A percentile compares a stretch with the other conserved stretches of the same genome.
Evolutionary conservation across 2,329 filamentous ascomycete genomes (phyloP).

Genomic region (Fonsecaea erecta): DNA sequence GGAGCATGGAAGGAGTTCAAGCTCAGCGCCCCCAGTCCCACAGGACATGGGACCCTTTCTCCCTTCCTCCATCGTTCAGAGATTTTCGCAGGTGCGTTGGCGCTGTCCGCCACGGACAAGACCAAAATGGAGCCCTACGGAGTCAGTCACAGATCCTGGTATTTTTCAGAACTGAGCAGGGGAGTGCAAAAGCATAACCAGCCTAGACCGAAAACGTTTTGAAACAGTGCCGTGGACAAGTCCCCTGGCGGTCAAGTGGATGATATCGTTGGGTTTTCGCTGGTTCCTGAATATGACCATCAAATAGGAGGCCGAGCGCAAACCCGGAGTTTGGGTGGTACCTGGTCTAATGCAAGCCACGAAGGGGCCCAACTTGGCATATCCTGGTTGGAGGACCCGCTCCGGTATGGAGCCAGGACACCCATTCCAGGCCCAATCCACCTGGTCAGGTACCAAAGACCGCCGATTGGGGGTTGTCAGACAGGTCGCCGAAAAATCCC

Average conservation of each 20-base stretch:
- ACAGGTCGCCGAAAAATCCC: conserved; percentile 26
- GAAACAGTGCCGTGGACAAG: conserved; percentile 22
- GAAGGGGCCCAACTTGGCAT: conserved; percentile 16
- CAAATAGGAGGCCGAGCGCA: conserved; percentile 37
- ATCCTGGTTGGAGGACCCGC: conserved; percentile 18
- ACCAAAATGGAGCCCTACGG: conserved; percentile 21
- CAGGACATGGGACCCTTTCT: conserved; percentile 21
- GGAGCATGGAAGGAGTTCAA: conserved; percentile 16
- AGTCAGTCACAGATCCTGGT: conserved; percentile 8
- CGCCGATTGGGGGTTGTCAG: conserved; percentile 32
- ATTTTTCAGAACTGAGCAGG: conserved; percentile 19
- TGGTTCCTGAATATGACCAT: conserved; percentile 16
- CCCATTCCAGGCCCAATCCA: conserved; percentile 10
- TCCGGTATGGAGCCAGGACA: conserved; percentile 7
- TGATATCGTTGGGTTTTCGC: conserved; percentile 19
- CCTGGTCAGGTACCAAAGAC: conserved; percentile 30
- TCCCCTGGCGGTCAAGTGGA: conserved; percentile 22
- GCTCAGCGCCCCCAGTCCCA: conserved; percentile 22
- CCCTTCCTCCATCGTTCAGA: conserved; percentile 27
- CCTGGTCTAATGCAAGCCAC: conserved; percentile 35
- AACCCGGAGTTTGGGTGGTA: conserved; percentile 22
- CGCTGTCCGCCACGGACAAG: conserved; percentile 26
- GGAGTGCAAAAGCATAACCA: conserved; percentile 18
- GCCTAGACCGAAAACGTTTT: conserved; percentile 20
- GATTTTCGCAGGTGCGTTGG: conserved; percentile 34